Base-by-base conservation (phyloP, 2,329 filamentous ascomycete species). In the Clarireedia sp. region DNA sequence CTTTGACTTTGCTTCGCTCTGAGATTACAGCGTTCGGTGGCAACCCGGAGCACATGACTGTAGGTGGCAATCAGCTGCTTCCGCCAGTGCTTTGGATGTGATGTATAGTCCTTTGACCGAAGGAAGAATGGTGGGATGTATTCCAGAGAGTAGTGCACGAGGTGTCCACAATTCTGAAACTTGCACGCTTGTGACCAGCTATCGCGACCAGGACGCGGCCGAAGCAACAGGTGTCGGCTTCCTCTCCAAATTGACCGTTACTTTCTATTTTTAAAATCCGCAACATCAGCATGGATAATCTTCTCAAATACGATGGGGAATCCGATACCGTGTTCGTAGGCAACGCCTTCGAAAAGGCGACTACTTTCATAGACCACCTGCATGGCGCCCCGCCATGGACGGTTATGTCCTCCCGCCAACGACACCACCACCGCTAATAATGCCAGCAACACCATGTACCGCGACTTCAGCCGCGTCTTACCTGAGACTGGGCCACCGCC, bases 1-100 rank as follows among this genome's bases (percentile, higher is more conserved):
- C 55, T 12, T 24, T 89, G 1, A 77, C 85, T 59, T 72, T 77
- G 37, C 52, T 51, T 2, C 46, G 48, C 14, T 51, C 50, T 3
- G 72, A 88, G 66, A 85, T 87, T 48, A 61, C 62, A 54, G 68
- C 72, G 56, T 89, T 90, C 60, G 86, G 86, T 3, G 86, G 86
- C 23, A 73, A 89, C 60, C 82, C 84, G 0, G 63, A 73, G 1
- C 83, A 86, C 59, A 82, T 89, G 6, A 80, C 83, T 0, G 70
- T 89, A 0, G 83, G 81, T 21, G 87, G 86, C 14, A 79, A 61
- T 85, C 81, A 53, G 84, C 86, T 5, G 86, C 86, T 48, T 59
- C 59, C 12, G 64, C 62, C 3, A 59, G 53, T 48, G 60, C 61
- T 17, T 44, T 65, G 4, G 57, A 62, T 36, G 61, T 63, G 48